Base-by-base conservation (phyloP, 176 grass and related monocot genomes). In the Oryza glaberrima region DNA sequence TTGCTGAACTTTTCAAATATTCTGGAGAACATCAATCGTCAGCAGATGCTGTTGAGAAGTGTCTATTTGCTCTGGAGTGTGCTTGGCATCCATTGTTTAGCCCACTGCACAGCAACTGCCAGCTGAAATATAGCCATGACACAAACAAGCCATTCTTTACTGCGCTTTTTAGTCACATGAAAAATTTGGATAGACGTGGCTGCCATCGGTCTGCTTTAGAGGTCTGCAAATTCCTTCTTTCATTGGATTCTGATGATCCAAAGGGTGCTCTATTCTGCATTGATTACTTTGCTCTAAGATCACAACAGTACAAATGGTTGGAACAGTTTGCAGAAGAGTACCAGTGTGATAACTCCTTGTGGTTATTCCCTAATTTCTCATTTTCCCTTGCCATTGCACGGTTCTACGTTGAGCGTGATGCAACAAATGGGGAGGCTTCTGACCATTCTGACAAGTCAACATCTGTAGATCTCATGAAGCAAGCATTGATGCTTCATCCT, bases 401-500 rank as follows among this genome's bases (percentile, higher is more conserved):
- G 64, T 96, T 99, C 88, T 92, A 99, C 52, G 79, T 94, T 76
- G 96, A 99, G 76, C 69, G 63, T n/a, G 86, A 91, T 73, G 75
- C 58, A 48, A 60, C 80, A 67, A 58, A 77, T 9, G 84, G 76
- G 49, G 72, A 66, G 54, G 76, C 77, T 88, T 70, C 77, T 71
- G 73, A 81, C 75, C 56, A 79, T 60, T 64, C 73, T 77, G 88
- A 96, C 47, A 96, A 96, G 63, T 85, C 86, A 54, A 88, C 91
- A 77, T 89, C 93, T 73, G 63, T 86, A 85, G 96, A 99, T 77
- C 91, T 99, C 28, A 91, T 99, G 96, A 96, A 96, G 81, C 96
- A 99, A 88, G 93, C 96, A 40, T 81, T 98, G 77, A 98, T 98
- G 93, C 91, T 98, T 90, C 96, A 98, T 73, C 96, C 96, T 79